Base-by-base conservation (phyloP, 768 basidiomycete genomes). In the Tephrocybe sp. region DNA sequence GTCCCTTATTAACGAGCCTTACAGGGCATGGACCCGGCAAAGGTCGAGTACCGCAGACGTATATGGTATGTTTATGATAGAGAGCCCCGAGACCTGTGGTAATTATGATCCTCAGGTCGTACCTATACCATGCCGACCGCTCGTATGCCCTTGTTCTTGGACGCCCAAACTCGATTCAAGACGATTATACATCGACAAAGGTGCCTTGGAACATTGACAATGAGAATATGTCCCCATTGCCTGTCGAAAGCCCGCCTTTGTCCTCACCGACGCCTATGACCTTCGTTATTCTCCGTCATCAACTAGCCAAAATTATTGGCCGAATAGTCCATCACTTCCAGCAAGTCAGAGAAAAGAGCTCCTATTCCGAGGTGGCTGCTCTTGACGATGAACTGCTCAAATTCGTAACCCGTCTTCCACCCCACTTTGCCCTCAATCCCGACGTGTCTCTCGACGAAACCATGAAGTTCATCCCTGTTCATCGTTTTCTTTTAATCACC, bases 321-420 rank as follows among this genome's bases (percentile, higher is more conserved):
- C 84, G 84, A 25, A 91, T 97, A 61, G 90, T 91, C 33, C 90
- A 93, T 59, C 91, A 94, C 69, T 95, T 94, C 68, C 94, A 95
- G 64, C 86, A 88, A 69, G 83, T 94, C 27, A 78, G 83, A 37
- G 80, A 81, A 19, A 80, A 75, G 50, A 84, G 83, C 48, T 88
- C 88, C 58, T 95, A 95, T 65, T 78, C 82, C 22, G 92, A 95
- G 63, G 90, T 94, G 30, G 64, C 87, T 37, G 69, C 76, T 1
- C 75, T 97, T 23, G 94, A 97, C 58, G 90, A 91, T 24, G 90
- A 94, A 47, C 67, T 97, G 31, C 72, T 88, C 45, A 80, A 78
- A 57, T 92, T 93, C 60, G 81, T 91, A 54, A 73, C 78, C 30
- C 72, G 74, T 49, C 74, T 97, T 9, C 94, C 94, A 11, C 85